Conservation (phyloP, 306 rosid species). For the Adenanthera pavonina region DNA sequence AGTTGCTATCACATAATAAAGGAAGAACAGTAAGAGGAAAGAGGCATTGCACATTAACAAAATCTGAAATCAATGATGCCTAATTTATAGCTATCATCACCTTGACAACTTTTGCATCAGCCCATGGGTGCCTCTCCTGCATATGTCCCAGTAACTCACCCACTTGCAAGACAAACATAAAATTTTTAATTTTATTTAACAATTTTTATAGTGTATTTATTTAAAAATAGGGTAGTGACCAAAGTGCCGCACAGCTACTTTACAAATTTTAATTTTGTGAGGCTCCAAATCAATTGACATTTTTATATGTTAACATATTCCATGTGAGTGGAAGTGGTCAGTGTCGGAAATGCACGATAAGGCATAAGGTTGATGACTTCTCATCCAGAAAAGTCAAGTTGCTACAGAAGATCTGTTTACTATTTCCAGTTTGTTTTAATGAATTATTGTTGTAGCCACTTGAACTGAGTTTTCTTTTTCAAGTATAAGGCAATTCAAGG, state of each 20-base stretch:
- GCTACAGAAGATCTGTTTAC: background rate
- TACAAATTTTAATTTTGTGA: background rate
- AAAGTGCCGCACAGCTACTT: too few species aligned
- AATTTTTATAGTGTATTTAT: background rate
- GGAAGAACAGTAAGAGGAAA: constrained; percentile 15
- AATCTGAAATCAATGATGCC: constrained; percentile 24
- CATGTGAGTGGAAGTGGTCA: background rate
- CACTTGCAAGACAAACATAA: constrained; percentile 51
- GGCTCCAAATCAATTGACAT: background rate
- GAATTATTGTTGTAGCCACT: background rate
- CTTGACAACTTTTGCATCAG: constrained; percentile 92
- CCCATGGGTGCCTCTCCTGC: constrained; percentile 93
- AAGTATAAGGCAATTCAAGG: background rate
- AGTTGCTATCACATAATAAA: constrained; percentile 57
- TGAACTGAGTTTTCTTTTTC: background rate
- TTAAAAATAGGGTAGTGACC: background rate
- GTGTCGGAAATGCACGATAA: too few species aligned
- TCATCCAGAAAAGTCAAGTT: background rate
- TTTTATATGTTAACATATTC: background rate
- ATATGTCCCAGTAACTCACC: constrained; percentile 86
- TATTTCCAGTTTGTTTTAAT: background rate
- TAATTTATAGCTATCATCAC: constrained; percentile 45
- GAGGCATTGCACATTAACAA: background rate
- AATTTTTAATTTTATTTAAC: background rate
- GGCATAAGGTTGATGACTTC: background rate